These are phyloP conservation scores for Isatis tinctoria DNA, from an alignment of 345 rosid species.

Conservation along the genomic window DNA sequence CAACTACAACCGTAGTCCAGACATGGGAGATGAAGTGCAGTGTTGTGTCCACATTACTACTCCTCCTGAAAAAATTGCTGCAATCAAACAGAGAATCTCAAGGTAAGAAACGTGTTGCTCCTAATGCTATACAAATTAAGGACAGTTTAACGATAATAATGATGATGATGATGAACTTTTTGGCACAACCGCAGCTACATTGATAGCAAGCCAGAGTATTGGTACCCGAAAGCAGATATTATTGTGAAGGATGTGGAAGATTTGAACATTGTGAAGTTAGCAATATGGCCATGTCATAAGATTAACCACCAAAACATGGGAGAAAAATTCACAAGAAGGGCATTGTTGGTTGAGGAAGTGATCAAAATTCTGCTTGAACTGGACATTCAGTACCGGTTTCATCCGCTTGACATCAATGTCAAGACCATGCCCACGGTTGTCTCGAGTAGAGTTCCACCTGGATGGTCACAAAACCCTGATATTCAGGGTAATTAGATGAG, in stretches of 20 bases:
- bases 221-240: conserved; percentile 53
- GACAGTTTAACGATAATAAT: neutral
- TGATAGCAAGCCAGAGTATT: conserved; percentile 65
- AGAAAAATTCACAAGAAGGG: conserved; percentile 52
- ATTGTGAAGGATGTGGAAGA: conserved; percentile 49
- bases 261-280: conserved; percentile 46
- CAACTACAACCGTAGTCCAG: conserved; percentile 83
- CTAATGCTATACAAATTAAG: too few species aligned
- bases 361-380: conserved; percentile 56
- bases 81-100: conserved; percentile 57
- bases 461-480: conserved; percentile 28
- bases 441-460: conserved; percentile 43
- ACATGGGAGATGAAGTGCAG: conserved; percentile 69
- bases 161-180: neutral
- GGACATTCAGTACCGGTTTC: conserved; percentile 60
- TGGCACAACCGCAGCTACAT: conserved; percentile 39
- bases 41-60: conserved; percentile 67
- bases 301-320: conserved; percentile 70
- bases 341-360: conserved; percentile 63
- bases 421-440: conserved; percentile 40
- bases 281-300: conserved; percentile 58
- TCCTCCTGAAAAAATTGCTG: conserved; percentile 56
- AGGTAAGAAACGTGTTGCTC: conserved; percentile 33
- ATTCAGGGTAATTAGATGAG: neutral
- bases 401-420: conserved; percentile 65